Percentiles rank a stretch among this genome's conserved stretches.
Conservation (phyloP, 305 asterid species). For the Fraxinus sp. region DNA sequence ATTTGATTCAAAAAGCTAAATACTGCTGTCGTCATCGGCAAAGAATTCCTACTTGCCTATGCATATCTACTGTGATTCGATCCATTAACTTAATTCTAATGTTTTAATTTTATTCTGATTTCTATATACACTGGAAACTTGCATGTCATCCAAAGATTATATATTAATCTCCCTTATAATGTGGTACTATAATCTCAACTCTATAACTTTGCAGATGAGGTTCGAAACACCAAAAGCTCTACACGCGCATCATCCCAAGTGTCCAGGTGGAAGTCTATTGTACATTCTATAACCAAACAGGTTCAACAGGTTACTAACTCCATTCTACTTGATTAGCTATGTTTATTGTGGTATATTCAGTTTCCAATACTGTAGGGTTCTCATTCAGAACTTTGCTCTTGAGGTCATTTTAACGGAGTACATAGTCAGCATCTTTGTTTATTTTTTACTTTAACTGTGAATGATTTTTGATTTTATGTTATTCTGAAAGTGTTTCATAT, state of each 20-base stretch:
- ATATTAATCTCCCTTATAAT: conserved; percentile 9
- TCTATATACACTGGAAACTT: background rate
- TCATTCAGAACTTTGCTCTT: conserved; percentile 10
- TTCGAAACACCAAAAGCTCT: conserved; percentile 43
- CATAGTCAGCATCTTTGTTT: conserved; percentile 2
- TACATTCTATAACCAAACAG: conserved; percentile 81
- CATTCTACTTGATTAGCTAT: conserved; percentile 20
- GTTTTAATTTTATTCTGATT: background rate
- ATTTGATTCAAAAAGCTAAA: background rate
- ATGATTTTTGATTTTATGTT: background rate
- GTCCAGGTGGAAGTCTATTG: conserved; percentile 77
- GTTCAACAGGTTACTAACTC: conserved; percentile 82
- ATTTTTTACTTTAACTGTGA: background rate
- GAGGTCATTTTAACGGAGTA: conserved; percentile 8
- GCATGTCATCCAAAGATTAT: background rate
- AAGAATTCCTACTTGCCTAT: background rate
- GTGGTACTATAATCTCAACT: conserved; percentile 20
- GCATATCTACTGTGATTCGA: background rate
- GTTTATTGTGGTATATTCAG: conserved; percentile 8
- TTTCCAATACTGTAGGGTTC: conserved; percentile 1
- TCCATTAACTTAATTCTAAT: background rate
- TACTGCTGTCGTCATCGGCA: background rate
- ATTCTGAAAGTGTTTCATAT: background rate
- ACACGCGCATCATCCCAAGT: conserved; percentile 48
- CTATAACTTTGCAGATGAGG: conserved; percentile 46